Evolutionary conservation across 306 rosid species (phyloP).

Genomic region (Cucumis melo): DNA sequence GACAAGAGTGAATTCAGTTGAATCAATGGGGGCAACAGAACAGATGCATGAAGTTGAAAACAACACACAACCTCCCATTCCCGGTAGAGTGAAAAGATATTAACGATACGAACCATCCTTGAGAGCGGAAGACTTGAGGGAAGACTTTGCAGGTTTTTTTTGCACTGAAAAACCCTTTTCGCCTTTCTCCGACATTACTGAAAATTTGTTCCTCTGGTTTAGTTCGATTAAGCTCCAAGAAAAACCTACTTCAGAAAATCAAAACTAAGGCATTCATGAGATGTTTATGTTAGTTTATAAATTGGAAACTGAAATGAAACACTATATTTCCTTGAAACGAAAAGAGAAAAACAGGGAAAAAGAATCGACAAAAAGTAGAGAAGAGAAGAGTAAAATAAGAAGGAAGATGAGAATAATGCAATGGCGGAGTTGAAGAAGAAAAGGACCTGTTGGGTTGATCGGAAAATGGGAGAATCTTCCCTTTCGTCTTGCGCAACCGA

Average conservation of each 20-base stretch:
- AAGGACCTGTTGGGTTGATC: background rate
- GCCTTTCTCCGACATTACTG: slow-evolving; percentile 52
- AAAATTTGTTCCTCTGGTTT: background rate
- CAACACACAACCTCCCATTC: background rate
- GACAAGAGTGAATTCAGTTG: background rate
- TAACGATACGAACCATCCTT: slow-evolving; percentile 19
- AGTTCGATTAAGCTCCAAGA: background rate
- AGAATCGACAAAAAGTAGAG: background rate
- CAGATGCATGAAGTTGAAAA: background rate
- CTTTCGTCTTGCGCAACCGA: background rate
- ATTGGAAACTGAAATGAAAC: background rate
- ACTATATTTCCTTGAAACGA: background rate
- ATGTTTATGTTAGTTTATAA: background rate
- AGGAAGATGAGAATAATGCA: background rate
- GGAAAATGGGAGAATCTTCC: background rate
- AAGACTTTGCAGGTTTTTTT: slow-evolving; percentile 14
- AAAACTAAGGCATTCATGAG: background rate
- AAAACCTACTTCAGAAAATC: background rate
- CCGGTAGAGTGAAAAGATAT: background rate
- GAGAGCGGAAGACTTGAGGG: slow-evolving; percentile 12
- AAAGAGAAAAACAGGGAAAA: background rate
- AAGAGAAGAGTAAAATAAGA: background rate
- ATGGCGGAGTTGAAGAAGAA: background rate
- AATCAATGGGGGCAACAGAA: background rate
- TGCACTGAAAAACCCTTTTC: slow-evolving; percentile 39